Evolutionary conservation across 257 asterid species (phyloP).

Genomic region (Phtheirospermum japonicum): DNA sequence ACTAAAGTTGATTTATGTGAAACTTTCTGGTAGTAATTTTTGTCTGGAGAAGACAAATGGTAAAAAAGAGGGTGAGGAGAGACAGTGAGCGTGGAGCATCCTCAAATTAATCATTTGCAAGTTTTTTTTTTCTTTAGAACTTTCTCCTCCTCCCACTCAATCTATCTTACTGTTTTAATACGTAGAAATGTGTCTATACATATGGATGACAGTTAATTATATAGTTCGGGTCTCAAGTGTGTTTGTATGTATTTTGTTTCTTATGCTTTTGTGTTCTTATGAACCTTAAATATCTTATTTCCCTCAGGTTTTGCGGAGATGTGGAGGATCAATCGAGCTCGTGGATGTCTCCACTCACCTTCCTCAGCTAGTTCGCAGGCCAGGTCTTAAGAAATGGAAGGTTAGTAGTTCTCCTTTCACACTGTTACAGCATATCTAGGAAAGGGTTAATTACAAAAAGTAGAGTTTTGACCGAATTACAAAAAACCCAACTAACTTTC

Average conservation of each 20-base stretch:
- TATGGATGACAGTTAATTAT: background rate
- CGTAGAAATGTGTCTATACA: background rate
- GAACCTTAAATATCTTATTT: conserved; percentile 23
- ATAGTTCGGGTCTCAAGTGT: background rate
- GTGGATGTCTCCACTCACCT: conserved; percentile 82
- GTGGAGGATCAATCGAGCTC: conserved; percentile 78
- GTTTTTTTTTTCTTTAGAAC: conserved; percentile 5
- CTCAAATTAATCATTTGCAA: background rate
- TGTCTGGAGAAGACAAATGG: conserved; percentile 14
- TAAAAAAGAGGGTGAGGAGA: background rate
- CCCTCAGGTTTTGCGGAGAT: conserved; percentile 71
- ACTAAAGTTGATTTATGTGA: conserved; percentile 9
- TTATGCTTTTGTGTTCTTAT: conserved; percentile 23
- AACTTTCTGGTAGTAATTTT: conserved; percentile 7
- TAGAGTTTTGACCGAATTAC: background rate
- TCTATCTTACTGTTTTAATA: background rate
- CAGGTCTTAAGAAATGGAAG: conserved; percentile 92
- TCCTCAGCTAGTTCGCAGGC: conserved; percentile 88
- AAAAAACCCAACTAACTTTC: background rate
- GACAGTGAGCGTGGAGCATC: background rate
- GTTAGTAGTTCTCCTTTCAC: conserved; percentile 38
- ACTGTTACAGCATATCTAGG: conserved; percentile 2
- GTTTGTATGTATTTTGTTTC: background rate
- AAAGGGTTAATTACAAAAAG: background rate
- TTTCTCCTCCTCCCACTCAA: background rate